Conservation (phyloP, 2,329 filamentous ascomycete species). For the Neopestalotiopsis sp. region DNA sequence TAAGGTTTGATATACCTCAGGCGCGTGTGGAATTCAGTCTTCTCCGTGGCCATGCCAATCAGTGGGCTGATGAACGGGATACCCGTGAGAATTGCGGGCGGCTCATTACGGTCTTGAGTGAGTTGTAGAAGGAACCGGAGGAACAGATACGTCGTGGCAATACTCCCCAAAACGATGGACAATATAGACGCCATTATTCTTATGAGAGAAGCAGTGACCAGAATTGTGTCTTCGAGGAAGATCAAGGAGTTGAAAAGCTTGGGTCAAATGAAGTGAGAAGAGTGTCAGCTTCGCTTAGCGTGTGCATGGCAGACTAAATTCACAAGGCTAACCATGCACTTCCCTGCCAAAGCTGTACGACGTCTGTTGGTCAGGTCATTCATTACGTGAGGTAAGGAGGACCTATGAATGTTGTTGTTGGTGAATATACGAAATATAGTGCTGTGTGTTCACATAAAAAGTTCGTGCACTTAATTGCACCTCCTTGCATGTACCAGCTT, state of each 20-base stretch:
- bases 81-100: constrained; percentile 26
- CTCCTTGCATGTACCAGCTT: too few relatives aligned
- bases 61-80: constrained; percentile 33
- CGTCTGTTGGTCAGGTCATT: neutral
- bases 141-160: constrained; percentile 22
- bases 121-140: constrained; percentile 27
- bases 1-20: constrained; percentile 25
- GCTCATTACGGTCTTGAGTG: constrained; percentile 33
- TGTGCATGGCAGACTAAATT: neutral
- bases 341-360: neutral
- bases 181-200: neutral
- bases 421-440: constrained; percentile 21
- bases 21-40: constrained; percentile 22
- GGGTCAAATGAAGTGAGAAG: neutral
- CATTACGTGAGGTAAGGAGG: neutral
- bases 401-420: neutral
- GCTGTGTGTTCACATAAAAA: neutral
- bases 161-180: neutral
- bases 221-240: neutral
- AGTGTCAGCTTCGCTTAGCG: neutral
- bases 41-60: constrained; percentile 29
- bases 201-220: neutral
- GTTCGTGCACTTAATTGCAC: too few relatives aligned
- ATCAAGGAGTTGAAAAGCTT: neutral
- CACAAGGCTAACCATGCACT: neutral